Percentiles rank a stretch among this genome's conserved stretches.
Evolutionary conservation across 495 filamentous ascomycete genomes (phyloP).

Genomic region (Apodospora peruviana): DNA sequence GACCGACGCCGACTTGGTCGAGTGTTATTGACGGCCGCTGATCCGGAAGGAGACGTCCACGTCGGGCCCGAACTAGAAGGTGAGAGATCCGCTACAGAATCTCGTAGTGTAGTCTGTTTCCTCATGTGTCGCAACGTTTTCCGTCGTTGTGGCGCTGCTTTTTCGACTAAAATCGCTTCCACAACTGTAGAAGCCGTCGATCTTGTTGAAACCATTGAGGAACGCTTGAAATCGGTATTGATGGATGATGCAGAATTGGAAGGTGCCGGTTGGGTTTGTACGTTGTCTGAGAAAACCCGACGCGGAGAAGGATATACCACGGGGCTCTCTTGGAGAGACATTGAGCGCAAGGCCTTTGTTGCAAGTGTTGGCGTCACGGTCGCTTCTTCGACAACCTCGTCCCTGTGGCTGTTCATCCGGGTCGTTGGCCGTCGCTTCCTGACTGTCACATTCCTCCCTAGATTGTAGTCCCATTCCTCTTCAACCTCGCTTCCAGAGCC

Average conservation of each 20-base stretch:
- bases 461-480: slow-evolving; percentile 51
- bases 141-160: slow-evolving; percentile 47
- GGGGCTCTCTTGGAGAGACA: slow-evolving; percentile 43
- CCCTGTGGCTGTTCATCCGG: slow-evolving; percentile 21
- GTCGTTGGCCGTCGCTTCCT: slow-evolving; percentile 40
- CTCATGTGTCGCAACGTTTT: slow-evolving; percentile 64
- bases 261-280: slow-evolving; percentile 17
- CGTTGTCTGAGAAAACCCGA: slow-evolving; percentile 23
- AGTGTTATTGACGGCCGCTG: slow-evolving; percentile 16
- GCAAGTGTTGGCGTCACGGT: slow-evolving; percentile 44
- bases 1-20: slow-evolving; percentile 19
- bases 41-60: slow-evolving; percentile 16
- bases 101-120: slow-evolving; percentile 48
- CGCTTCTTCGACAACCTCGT: slow-evolving; percentile 43
- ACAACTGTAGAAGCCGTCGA: slow-evolving; percentile 61
- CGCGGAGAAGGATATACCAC: slow-evolving; percentile 32
- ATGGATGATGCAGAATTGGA: slow-evolving; percentile 39
- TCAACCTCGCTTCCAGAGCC: slow-evolving; percentile 33
- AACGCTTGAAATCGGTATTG: slow-evolving; percentile 42
- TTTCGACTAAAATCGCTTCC: slow-evolving; percentile 66
- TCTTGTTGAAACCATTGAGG: slow-evolving; percentile 57
- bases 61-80: slow-evolving; percentile 40
- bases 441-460: slow-evolving; percentile 52
- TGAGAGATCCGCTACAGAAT: slow-evolving; percentile 51
- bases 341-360: slow-evolving; percentile 40